Evolutionary conservation across 495 filamentous ascomycete species (phyloP).

Genomic region (Hypomontagnella monticulosa): DNA sequence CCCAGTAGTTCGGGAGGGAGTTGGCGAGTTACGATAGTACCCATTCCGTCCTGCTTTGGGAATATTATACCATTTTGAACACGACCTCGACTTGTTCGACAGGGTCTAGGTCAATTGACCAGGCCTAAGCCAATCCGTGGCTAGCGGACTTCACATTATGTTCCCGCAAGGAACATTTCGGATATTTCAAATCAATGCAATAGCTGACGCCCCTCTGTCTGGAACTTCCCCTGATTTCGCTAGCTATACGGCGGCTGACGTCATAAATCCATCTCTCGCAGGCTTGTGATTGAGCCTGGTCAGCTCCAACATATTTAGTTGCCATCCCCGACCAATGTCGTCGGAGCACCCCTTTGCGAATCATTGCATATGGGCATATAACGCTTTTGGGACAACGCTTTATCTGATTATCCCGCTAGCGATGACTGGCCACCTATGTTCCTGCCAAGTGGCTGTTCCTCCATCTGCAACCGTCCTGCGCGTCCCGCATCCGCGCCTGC

Average conservation of each 20-base stretch:
- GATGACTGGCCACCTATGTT: conserved; percentile 22
- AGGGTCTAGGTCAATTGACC: conserved; percentile 7
- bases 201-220: conserved; percentile 2
- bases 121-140: conserved; percentile 8
- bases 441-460: conserved; percentile 36
- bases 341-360: not conserved
- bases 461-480: conserved; percentile 36
- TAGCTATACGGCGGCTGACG: conserved; percentile 25
- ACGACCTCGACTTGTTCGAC: conserved; percentile 1
- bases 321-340: conserved; percentile 7
- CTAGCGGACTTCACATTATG: not conserved
- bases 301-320: conserved; percentile 15
- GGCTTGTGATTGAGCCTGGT: conserved; percentile 29
- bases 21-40: conserved; percentile 26
- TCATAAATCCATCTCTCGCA: conserved; percentile 22
- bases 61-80: conserved; percentile 17
- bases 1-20: conserved; percentile 40
- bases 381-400: conserved; percentile 26
- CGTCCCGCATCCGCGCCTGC: conserved; percentile 40
- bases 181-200: conserved; percentile 1
- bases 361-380: conserved; percentile 23
- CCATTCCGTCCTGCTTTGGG: conserved; percentile 19
- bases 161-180: conserved; percentile 3
- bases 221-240: not conserved
- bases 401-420: conserved; percentile 37